phyloP scores from a whole-genome alignment of 768 basidiomycete genomes.

The Calocybe gangraenosa region DNA sequence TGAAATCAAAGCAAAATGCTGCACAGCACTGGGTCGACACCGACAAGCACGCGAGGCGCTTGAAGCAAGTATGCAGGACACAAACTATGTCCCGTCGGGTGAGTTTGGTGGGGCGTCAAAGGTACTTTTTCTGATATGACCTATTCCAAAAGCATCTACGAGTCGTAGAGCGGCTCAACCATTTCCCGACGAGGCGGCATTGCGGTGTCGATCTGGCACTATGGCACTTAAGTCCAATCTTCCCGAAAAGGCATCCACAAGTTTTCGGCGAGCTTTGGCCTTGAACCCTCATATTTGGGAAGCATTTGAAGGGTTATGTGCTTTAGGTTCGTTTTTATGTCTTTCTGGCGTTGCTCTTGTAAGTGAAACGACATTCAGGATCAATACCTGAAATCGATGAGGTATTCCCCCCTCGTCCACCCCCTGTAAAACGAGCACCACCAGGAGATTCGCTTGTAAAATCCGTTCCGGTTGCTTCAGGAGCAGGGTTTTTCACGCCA shows the following conservation, averaged over 20 bases:
- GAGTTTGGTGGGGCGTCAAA: slow-evolving; percentile 23
- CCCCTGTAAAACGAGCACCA: slow-evolving; percentile 49
- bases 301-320: slow-evolving; percentile 85
- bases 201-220: slow-evolving; percentile 73
- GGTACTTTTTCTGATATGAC: slow-evolving; percentile 11
- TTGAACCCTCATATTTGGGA: slow-evolving; percentile 87
- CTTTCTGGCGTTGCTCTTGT: slow-evolving; percentile 10
- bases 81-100: slow-evolving; percentile 54
- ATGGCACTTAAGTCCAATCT: slow-evolving; percentile 79
- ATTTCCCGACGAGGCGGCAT: slow-evolving; percentile 68
- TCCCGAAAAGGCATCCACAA: slow-evolving; percentile 63
- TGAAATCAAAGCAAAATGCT: slow-evolving; percentile 77
- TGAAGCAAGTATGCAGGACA: slow-evolving; percentile 55
- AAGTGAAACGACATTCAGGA: slow-evolving; percentile 35
- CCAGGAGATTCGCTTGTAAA: slow-evolving; percentile 48
- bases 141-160: slow-evolving; percentile 43
- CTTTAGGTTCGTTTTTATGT: slow-evolving; percentile 53
- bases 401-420: slow-evolving; percentile 61
- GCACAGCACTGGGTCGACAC: slow-evolving; percentile 65
- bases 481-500: slow-evolving; percentile 74
- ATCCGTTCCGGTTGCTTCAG: slow-evolving; percentile 52
- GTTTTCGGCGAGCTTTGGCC: slow-evolving; percentile 67
- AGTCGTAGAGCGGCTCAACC: slow-evolving; percentile 47
- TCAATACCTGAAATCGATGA: slow-evolving; percentile 68
- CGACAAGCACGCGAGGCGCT: slow-evolving; percentile 73